A percentile compares a stretch with the other conserved stretches of the same genome.
These are phyloP conservation scores for Entophlyctis luteolus DNA, from an alignment of 192 early-diverging fungal species.

Conservation along the genomic window DNA sequence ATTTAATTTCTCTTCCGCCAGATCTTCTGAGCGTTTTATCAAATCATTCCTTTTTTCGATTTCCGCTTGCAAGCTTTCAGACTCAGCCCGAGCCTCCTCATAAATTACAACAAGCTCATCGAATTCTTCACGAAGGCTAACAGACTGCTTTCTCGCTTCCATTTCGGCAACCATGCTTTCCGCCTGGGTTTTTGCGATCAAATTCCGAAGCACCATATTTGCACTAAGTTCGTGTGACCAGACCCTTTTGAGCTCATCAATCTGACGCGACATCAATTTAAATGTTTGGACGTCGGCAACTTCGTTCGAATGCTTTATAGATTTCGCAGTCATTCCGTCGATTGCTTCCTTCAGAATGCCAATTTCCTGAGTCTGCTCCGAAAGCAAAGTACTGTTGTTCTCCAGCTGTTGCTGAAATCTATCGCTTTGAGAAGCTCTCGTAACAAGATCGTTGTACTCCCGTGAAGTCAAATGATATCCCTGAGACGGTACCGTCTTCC, in stretches of 20 bases:
- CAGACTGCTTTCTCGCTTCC: conserved; percentile 15
- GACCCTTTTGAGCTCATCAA: conserved; percentile 42
- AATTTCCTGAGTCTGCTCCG: conserved; percentile 36
- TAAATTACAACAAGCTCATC: conserved; percentile 36
- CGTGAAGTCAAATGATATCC: conserved; percentile 16
- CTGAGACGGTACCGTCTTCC: not conserved
- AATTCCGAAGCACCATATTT: conserved; percentile 34
- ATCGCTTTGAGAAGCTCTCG: conserved; percentile 23
- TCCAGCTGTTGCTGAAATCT: conserved; percentile 32
- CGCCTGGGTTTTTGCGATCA: conserved; percentile 37
- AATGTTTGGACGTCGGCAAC: conserved; percentile 12
- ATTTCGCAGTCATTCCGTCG: conserved; percentile 25
- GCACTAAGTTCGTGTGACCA: conserved; percentile 41
- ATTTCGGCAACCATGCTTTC: conserved; percentile 33
- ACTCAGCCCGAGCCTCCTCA: conserved; percentile 28
- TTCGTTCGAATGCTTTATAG: not conserved
- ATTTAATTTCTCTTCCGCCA: conserved; percentile 27
- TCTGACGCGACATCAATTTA: conserved; percentile 26
- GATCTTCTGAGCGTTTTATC: conserved; percentile 4
- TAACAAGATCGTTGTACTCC: conserved; percentile 36
- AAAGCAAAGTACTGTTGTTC: conserved; percentile 33
- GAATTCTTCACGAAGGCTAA: conserved; percentile 34
- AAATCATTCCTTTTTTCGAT: conserved; percentile 5
- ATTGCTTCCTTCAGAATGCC: conserved; percentile 35
- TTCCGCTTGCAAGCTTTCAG: conserved; percentile 6